Percentiles rank a stretch among this genome's conserved stretches.
Conservation (phyloP, 2,329 filamentous ascomycete genomes). For the Fusarium xyrophilum region DNA sequence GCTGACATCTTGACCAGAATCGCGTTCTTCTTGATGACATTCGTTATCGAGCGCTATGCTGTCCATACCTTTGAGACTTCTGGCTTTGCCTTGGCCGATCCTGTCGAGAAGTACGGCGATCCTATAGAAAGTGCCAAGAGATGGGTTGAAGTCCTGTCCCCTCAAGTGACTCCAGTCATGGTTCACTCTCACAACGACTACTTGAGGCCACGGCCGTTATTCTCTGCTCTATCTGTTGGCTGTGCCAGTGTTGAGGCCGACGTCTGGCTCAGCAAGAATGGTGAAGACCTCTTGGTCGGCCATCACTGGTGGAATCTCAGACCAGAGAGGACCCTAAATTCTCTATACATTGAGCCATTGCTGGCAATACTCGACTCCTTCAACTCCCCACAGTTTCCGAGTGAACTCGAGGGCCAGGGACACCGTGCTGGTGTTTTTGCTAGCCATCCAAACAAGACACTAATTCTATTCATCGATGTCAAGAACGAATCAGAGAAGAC, state of each 20-base stretch:
- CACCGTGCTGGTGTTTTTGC: conserved; percentile 60
- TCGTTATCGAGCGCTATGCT: conserved; percentile 20
- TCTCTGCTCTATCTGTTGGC: conserved; percentile 64
- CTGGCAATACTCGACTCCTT: conserved; percentile 60
- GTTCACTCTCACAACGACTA: conserved; percentile 74
- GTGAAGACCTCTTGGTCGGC: conserved; percentile 64
- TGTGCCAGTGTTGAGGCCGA: conserved; percentile 72
- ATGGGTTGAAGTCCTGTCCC: conserved; percentile 29
- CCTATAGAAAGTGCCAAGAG: conserved; percentile 14
- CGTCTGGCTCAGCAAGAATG: conserved; percentile 62
- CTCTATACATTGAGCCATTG: conserved; percentile 70
- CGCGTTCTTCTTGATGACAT: conserved; percentile 19
- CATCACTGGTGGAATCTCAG: conserved; percentile 59
- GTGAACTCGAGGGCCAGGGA: background rate
- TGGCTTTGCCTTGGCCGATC: conserved; percentile 16
- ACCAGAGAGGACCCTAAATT: conserved; percentile 62
- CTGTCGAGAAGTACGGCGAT: conserved; percentile 15
- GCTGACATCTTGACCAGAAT: conserved; percentile 10
- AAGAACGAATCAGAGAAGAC: conserved; percentile 55
- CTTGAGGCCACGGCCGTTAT: conserved; percentile 67
- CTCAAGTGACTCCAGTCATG: conserved; percentile 29
- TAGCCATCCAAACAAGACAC: conserved; percentile 56
- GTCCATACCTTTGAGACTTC: conserved; percentile 28
- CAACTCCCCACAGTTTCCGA: background rate
- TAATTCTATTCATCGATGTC: conserved; percentile 71